phyloP scores from a whole-genome alignment of 2,329 filamentous ascomycete species.

The Coniella lustricola region DNA sequence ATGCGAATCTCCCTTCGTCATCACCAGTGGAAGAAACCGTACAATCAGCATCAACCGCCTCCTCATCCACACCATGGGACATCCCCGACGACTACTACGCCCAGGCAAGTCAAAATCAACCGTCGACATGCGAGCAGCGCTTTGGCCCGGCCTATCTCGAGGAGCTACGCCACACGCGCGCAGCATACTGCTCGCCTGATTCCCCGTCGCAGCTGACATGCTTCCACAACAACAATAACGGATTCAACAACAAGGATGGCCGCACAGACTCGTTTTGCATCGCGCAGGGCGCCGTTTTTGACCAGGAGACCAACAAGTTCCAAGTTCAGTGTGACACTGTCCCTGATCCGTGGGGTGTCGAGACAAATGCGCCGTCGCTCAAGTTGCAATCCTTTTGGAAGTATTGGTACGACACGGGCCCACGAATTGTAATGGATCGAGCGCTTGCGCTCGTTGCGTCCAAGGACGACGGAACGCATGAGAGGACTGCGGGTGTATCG shows the following conservation, averaged over 20 bases:
- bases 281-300: not conserved
- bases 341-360: not conserved
- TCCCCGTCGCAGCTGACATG: constrained; percentile 7
- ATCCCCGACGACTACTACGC: not conserved
- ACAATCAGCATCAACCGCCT: not conserved
- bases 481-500: not conserved
- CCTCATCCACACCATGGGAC: not conserved
- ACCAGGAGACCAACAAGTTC: constrained; percentile 4
- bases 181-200: constrained; percentile 6
- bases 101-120: not conserved
- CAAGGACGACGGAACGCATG: too few species aligned
- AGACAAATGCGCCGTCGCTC: not conserved
- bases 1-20: too few species aligned
- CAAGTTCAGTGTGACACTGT: not conserved
- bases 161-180: not conserved
- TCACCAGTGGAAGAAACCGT: too few species aligned
- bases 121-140: not conserved
- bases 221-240: constrained; percentile 4
- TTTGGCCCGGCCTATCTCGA: not conserved
- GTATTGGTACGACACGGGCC: constrained; percentile 8
- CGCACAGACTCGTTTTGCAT: constrained; percentile 8
- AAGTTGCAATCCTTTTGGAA: not conserved
- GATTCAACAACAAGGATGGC: not conserved
- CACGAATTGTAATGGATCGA: not conserved
- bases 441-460: not conserved